Evolutionary conservation across 2,329 filamentous ascomycete species (phyloP), one percentile per base, ranked within the genome.

Genomic region (Trichoderma sp.): DNA sequence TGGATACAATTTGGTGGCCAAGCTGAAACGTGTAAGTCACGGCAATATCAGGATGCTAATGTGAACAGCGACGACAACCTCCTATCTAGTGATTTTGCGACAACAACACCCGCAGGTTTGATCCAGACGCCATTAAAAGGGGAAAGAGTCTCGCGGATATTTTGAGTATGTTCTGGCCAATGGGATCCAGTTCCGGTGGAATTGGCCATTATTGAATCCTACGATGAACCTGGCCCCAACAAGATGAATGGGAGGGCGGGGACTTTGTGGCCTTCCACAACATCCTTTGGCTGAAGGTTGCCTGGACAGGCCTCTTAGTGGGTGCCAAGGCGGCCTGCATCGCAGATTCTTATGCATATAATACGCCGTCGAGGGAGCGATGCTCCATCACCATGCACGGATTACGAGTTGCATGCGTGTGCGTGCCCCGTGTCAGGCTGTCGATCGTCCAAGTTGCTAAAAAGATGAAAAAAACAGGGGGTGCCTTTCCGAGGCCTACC

Each of bases 111-210:
- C 1, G 62, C 68, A 2, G 73, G 71, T 21, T 74, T 76, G 0
- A 76, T 79, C 81, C 80, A 0, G 79, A 82, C 32, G 79, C 80
- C 76, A 77, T 76, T 7, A 76, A 79, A 26, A 80, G 82, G 77
- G 77, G 79, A 8, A 78, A 77, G n/a, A 80, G 82, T 5, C 74
- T 83, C 1, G 69, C 83, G 21, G 77, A 77, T 18, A 73, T 83
- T 1, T 83, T 83, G 65, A 79, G 82, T 51, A 77, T 78, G 0
- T 79, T 26, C 82, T 21, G 80, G 78, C 0, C 79, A 81, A 56
- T 70, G 57, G 67, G 67, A 70, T 70, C 28, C 67, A 2, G 57
- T 53, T 58, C 78, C 78, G 6, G 76, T 76, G 3, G 74, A 77
- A 21, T 73, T 77, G 11, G 62, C 74, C 1, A 67, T 74, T 4